Percentiles rank a stretch among this genome's conserved stretches.
Evolutionary conservation across 768 basidiomycete genomes (phyloP).

Genomic region (Macrolepiota albuminosa): DNA sequence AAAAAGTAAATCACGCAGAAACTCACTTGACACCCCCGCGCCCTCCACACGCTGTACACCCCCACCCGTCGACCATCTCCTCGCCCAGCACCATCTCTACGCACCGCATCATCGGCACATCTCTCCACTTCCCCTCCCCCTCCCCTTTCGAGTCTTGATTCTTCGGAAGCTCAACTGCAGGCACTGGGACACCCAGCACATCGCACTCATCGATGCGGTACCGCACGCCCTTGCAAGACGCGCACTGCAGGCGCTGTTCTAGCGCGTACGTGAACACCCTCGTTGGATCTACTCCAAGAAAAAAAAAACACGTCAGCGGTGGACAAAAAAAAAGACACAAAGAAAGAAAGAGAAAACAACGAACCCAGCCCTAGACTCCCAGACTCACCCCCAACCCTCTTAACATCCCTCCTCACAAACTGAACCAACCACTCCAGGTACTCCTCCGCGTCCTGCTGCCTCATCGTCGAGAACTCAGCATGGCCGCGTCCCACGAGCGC

Average conservation of each 20-base stretch:
- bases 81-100: slow-evolving; percentile 51
- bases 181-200: slow-evolving; percentile 75
- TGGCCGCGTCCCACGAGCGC: slow-evolving; percentile 89
- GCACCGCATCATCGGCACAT: slow-evolving; percentile 58
- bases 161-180: slow-evolving; percentile 48
- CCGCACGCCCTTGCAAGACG: slow-evolving; percentile 71
- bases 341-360: background rate
- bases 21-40: slow-evolving; percentile 69
- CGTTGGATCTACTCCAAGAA: slow-evolving; percentile 58
- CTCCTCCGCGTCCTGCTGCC: slow-evolving; percentile 95
- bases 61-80: slow-evolving; percentile 70
- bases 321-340: background rate
- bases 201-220: slow-evolving; percentile 78
- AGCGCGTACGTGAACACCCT: slow-evolving; percentile 73
- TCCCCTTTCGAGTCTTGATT: slow-evolving; percentile 15
- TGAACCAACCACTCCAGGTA: slow-evolving; percentile 83
- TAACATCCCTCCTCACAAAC: slow-evolving; percentile 58
- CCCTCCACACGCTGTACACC: slow-evolving; percentile 70
- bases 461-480: slow-evolving; percentile 92
- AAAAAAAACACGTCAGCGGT: background rate
- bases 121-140: slow-evolving; percentile 58
- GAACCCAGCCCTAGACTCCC: slow-evolving; percentile 21
- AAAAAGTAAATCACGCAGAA: background rate
- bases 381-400: slow-evolving; percentile 15
- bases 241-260: slow-evolving; percentile 86